phyloP scores from a whole-genome alignment of 257 asterid genomes.

The Ophiorrhiza pumila region DNA sequence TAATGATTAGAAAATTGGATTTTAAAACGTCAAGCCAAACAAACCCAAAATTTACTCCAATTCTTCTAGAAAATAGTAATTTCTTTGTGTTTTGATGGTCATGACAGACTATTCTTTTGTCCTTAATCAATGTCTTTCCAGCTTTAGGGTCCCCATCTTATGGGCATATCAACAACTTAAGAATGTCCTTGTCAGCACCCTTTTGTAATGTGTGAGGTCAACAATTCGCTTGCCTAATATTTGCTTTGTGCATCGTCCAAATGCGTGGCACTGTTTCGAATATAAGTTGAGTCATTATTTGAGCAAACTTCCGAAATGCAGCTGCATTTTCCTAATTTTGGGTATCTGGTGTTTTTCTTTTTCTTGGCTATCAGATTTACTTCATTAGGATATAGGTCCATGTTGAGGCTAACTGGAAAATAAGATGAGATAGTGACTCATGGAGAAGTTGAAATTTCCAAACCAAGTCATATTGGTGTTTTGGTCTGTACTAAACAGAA shows the following conservation, averaged over 20 bases:
- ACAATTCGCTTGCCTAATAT: background rate
- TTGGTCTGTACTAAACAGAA: background rate
- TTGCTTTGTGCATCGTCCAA: background rate
- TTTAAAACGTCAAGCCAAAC: too few relatives aligned
- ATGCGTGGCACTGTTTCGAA: background rate
- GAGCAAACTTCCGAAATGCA: background rate
- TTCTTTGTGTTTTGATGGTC: too few relatives aligned
- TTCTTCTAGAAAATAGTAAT: background rate
- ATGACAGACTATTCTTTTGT: too few relatives aligned
- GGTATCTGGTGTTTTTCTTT: background rate
- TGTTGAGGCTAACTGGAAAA: background rate
- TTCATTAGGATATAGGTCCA: background rate
- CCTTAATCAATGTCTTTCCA: background rate
- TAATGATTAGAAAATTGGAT: too few relatives aligned
- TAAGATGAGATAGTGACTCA: background rate
- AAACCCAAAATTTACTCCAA: too few relatives aligned
- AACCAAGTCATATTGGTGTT: background rate
- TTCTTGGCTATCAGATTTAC: background rate
- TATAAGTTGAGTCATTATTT: background rate
- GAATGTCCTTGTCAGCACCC: background rate
- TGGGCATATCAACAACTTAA: background rate
- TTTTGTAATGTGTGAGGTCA: background rate
- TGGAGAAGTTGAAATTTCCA: background rate
- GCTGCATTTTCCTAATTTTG: background rate
- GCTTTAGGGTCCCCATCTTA: background rate